Evolutionary conservation across 257 asterid species (phyloP).

Genomic region (Solanum etuberosum): DNA sequence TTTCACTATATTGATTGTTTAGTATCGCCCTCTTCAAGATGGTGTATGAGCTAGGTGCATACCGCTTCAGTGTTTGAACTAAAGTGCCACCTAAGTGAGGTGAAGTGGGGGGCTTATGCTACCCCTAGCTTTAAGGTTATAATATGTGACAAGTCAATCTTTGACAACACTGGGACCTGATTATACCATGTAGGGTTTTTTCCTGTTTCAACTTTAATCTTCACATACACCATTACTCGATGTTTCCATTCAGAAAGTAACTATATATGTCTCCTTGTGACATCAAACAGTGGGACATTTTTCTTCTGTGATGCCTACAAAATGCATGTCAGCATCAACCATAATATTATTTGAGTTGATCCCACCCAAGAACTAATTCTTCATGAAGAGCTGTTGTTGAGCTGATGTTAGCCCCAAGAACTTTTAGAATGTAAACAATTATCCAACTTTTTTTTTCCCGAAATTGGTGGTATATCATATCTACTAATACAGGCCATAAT

Average conservation of each 20-base stretch:
- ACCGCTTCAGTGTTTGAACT: not conserved
- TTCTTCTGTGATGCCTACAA: not conserved
- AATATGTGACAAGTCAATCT: not conserved
- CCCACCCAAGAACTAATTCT: constrained; percentile 11
- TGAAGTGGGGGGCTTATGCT: not conserved
- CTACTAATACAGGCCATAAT: not conserved
- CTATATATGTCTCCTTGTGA: not conserved
- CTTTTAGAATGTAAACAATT: not conserved
- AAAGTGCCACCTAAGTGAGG: not conserved
- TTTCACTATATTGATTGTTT: not conserved
- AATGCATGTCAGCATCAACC: not conserved
- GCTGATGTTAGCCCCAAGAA: not conserved
- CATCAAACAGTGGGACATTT: not conserved
- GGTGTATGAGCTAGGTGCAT: not conserved
- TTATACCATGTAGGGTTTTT: not conserved
- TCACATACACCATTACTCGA: not conserved
- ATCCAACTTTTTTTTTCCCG: not conserved
- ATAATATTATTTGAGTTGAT: not conserved
- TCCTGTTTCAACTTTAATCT: not conserved
- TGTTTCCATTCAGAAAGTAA: not conserved
- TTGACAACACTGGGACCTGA: not conserved
- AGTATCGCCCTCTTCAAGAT: not conserved
- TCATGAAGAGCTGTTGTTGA: constrained; percentile 5
- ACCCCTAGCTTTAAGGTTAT: not conserved
- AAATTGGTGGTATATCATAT: not conserved